Evolutionary conservation across 306 rosid species (phyloP).

Genomic region (Cucumis sativus): DNA sequence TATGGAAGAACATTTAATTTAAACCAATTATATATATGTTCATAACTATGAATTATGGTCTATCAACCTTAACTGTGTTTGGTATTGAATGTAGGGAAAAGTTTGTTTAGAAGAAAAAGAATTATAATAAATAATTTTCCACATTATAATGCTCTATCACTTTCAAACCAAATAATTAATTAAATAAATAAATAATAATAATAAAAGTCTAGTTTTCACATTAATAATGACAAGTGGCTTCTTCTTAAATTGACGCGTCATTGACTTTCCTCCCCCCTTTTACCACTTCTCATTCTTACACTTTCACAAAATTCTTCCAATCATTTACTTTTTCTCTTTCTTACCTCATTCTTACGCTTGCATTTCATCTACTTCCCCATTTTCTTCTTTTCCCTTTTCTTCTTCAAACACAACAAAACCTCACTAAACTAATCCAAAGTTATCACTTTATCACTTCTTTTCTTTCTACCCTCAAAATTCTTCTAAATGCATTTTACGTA

Average conservation of each 20-base stretch:
- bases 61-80: too few species aligned
- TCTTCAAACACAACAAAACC: too few species aligned
- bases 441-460: too few species aligned
- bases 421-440: too few species aligned
- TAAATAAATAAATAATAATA: background rate
- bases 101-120: background rate
- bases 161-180: background rate
- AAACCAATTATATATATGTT: too few species aligned
- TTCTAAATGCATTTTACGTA: too few species aligned
- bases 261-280: background rate
- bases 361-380: background rate
- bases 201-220: background rate
- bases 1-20: too few species aligned
- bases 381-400: background rate
- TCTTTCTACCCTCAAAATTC: too few species aligned
- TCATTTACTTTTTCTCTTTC: background rate
- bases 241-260: conserved; percentile 1
- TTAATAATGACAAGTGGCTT: background rate
- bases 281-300: background rate
- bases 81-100: background rate
- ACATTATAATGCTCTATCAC: background rate
- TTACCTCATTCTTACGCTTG: background rate
- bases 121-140: background rate
- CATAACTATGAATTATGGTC: too few species aligned
- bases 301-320: background rate